Base-by-base conservation (phyloP, 768 basidiomycete species). In the Mycena kentingensis region DNA sequence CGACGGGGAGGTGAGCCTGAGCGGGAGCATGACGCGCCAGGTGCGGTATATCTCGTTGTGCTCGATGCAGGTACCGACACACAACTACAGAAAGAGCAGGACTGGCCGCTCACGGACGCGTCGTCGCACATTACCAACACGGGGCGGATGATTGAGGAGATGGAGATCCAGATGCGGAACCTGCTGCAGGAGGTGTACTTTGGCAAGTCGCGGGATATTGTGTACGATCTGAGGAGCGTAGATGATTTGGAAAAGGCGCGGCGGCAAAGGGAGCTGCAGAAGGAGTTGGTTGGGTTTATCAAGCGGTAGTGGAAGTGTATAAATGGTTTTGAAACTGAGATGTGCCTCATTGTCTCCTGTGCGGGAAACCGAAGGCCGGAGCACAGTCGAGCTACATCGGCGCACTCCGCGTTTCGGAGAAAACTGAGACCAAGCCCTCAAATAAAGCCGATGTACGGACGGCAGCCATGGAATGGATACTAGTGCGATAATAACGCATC, bases 101-200 rank as follows among this genome's bases (percentile, higher is more conserved):
- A 96, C 67, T 88, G 81, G 71, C 83, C 92, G 22, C 65, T 97
- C 46, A 85, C 89, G 29, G 90, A 90, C 60, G 67, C 79, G 35
- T 81, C 86, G 19, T 87, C 90, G 35, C 97, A 99, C 71, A 88
- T 99, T 52, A 81, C 84, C 36, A 98, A 98, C 70, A 87, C 88
- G n/a, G 97, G 97, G 4, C 82, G 80, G 60, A 88, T 98, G 86
- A 87, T 99, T 57, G 97, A 99, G 70, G 97, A 98, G 58, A 95
- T 96, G 92, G 97, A 99, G 72, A 93, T 95, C 68, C 98, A 98
- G 76, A 94, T 98, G 93, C 82, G 97, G 32, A 97, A 97, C 70
- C 74, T 93, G 50, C 77, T 99, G 42, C 90, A 93, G 70, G 92
- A 94, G 77, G 91, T 96, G 13, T 96, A 95, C 71, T 95, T 95